Percentiles rank a stretch among this genome's conserved stretches.
Evolutionary conservation across 345 rosid genomes (phyloP).

Genomic region (Brassica cretica): DNA sequence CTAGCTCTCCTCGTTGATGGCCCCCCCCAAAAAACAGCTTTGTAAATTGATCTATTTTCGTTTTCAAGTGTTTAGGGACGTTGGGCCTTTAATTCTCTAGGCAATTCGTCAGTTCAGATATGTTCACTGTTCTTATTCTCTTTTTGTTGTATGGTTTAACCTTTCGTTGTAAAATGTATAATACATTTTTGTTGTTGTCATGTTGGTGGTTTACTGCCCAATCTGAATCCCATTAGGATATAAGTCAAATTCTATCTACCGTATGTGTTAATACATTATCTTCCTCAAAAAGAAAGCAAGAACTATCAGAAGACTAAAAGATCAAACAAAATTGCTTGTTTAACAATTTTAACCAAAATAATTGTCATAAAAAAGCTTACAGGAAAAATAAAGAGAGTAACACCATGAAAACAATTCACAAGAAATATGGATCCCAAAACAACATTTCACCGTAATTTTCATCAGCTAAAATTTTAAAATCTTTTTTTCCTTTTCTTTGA

Average conservation of each 20-base stretch:
- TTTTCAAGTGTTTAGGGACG: neutral
- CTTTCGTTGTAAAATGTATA: neutral
- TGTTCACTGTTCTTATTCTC: conserved; percentile 3
- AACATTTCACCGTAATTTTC: conserved; percentile 15
- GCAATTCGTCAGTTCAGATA: conserved; percentile 16
- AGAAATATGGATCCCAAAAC: conserved; percentile 9
- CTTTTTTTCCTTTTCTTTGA: conserved; percentile 1
- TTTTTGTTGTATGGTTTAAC: conserved; percentile 25
- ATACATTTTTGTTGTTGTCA: neutral
- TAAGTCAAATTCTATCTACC: conserved; percentile 8
- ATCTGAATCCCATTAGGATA: neutral
- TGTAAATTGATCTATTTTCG: conserved; percentile 18
- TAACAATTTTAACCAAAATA: conserved; percentile 6
- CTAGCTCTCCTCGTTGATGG: conserved; percentile 22
- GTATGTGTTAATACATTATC: neutral
- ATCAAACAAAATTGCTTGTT: neutral
- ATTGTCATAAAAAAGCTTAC: conserved; percentile 25
- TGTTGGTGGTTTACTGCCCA: neutral
- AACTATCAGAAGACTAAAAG: neutral
- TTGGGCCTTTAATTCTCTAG: conserved; percentile 25
- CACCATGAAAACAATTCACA: conserved; percentile 38
- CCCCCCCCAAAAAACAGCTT: neutral
- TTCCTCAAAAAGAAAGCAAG: neutral
- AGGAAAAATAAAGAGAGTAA: neutral
- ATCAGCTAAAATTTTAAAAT: conserved; percentile 6